Percentiles rank a stretch among this genome's conserved stretches.
These are phyloP conservation scores for Penicillium griseofulvum DNA, from an alignment of 2,329 filamentous ascomycete species.

Conservation along the genomic window DNA sequence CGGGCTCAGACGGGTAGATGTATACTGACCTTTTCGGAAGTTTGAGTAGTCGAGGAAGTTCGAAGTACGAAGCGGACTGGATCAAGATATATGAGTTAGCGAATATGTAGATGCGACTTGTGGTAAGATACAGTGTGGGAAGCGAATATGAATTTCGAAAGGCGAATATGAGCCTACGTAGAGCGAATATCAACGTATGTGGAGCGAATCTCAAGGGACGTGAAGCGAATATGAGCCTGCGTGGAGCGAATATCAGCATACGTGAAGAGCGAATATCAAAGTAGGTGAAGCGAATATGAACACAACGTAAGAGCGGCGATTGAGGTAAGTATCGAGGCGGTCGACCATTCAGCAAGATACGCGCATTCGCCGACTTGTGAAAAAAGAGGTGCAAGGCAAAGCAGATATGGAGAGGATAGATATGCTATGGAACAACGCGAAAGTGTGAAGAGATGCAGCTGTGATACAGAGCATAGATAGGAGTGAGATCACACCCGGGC, in stretches of 20 bases:
- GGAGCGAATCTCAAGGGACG: not conserved
- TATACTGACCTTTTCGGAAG: not conserved
- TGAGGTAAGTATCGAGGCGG: not conserved
- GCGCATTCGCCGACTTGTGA: not conserved
- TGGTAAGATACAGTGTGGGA: not conserved
- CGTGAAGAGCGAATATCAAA: not conserved
- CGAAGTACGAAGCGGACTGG: not conserved
- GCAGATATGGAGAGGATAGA: not conserved
- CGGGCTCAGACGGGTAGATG: not conserved
- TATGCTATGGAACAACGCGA: not conserved
- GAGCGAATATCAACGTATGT: no score
- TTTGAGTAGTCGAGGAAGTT: not conserved
- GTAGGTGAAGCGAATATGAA: not conserved
- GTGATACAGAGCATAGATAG: not conserved
- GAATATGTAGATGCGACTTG: not conserved
- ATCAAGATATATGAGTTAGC: not conserved
- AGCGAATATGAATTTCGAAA: not conserved
- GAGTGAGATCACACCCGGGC: not conserved
- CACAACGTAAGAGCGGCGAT: not conserved
- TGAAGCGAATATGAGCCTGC: not conserved
- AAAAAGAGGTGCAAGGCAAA: not conserved
- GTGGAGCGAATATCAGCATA: not conserved
- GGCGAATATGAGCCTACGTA: no score
- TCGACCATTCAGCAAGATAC: not conserved
- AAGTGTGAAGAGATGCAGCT: no score